Base-by-base conservation (phyloP, 805 yeast genomes). In the Ogataea nitratoaversa region DNA sequence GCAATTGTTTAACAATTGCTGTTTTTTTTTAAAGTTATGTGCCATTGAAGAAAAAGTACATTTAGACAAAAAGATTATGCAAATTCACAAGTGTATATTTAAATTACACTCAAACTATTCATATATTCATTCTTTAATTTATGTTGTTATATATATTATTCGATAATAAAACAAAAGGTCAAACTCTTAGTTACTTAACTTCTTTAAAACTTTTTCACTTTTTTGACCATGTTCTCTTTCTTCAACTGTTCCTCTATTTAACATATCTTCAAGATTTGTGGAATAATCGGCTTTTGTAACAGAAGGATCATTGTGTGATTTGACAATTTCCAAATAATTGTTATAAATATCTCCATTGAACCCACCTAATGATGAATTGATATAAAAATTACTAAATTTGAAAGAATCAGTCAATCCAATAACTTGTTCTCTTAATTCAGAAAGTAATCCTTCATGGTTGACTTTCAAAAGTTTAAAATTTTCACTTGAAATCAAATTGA, bases 381-480 rank as follows among this genome's bases (percentile, higher is more conserved):
- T 72, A 67, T 84, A 76, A 59, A 74, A 82, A 65, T 89, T 96
- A 30, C 87, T 78, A 47, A 84, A 72, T 63, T 83, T 78, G 71
- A 89, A 89, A 1, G 95, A 74, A 63, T 89, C 97, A 5, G 95
- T 84, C 53, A 85, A 70, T 1, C 84, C 83, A 59, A 87, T 78
- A 40, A 83, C 84, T 53, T 83, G 78, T 23, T 78, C 75, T 61
- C 96, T 71, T 30, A 83, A 58, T 19, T 65, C 66, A 19, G 67
- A 61, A 47, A 83, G 65, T 46, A 79, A 57, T 36, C 57, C 58
- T 32, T 71, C 71, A 40, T 76, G 68, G 40, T 69, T 63, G 8
- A 56, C 59, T 34, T 72, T 71, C 34, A 58, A 32, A 5, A 54
- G 50, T 35, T 71, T 71, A 31, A 78, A 65, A 35, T 70, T 69